Evolutionary conservation across 2,329 filamentous ascomycete species (phyloP), one percentile per base, ranked within the genome.

Genomic region (Tothia fuscella): DNA sequence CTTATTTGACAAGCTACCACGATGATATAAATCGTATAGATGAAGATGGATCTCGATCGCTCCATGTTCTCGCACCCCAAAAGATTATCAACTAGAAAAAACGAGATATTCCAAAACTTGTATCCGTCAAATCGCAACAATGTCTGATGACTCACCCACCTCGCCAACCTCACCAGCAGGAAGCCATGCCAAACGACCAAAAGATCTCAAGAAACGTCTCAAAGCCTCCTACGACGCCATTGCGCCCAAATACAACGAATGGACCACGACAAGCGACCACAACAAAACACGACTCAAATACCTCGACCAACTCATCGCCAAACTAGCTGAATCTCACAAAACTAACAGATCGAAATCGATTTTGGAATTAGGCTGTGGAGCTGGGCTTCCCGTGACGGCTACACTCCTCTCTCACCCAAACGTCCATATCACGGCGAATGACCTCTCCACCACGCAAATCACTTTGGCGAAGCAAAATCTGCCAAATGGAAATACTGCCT

Each of bases 381-480:
- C 48, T 7, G 56, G 56, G 25, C 35, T 56, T 6, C 56, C 57
- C 9, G 50, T 47, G 2, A 58, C 56, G 4, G 46, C 50, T 33
- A 48, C 46, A 20, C 43, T 57, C 2, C 44, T 56, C 6, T 44
- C 53, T n/a, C 38, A 47, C 32, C 20, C 44, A 7, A 31, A 47
- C 21, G 42, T 58, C 13, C 49, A 46, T 2, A 54, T 68, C 6
- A 62, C 55, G 0, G 65, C 56, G 14, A 66, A 66, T 38, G 65
- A 69, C 44, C 58, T 68, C 28, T 67, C 64, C 0, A 44, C 48
- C 1, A 41, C 53, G 0, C 64, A 68, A 43, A 54, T 68, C 29
- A 48, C 52, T 4, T 49, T 64, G 2, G 63, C 62, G 2, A 47
- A 37, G 30, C 14, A 46, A 10, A 48, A 49, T 3, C 50, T 60